These are phyloP conservation scores for Phialophora macrospora DNA, from an alignment of 2,329 filamentous ascomycete species.

Conservation along the genomic window DNA sequence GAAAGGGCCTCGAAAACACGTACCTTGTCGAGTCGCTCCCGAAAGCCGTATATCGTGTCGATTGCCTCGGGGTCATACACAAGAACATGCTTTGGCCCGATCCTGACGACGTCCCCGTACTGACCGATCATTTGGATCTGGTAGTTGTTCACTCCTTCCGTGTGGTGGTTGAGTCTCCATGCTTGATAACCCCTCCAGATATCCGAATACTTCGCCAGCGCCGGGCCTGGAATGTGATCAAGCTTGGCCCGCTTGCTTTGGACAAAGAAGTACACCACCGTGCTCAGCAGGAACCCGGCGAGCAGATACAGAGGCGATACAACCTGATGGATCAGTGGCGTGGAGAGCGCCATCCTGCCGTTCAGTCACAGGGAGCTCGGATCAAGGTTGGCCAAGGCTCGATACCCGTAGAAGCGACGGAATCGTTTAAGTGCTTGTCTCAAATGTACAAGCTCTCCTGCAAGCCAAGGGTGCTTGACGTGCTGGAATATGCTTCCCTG, in stretches of 20 bases:
- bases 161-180: conserved; percentile 19
- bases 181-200: conserved; percentile 15
- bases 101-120: conserved; percentile 12
- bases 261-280: neutral
- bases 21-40: conserved; percentile 17
- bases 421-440: conserved; percentile 10
- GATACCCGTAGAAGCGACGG: neutral
- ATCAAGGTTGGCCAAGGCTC: conserved; percentile 3
- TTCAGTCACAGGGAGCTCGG: neutral
- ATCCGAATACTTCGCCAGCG: conserved; percentile 17
- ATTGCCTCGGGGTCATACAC: conserved; percentile 18
- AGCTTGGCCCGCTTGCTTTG: conserved; percentile 15
- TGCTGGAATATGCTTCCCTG: neutral
- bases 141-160: conserved; percentile 18
- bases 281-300: neutral
- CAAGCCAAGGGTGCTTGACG: conserved; percentile 3
- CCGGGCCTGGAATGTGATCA: conserved; percentile 11
- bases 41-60: conserved; percentile 14
- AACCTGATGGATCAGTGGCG: conserved; percentile 3
- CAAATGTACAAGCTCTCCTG: neutral
- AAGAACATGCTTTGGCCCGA: conserved; percentile 17
- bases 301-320: conserved; percentile 10
- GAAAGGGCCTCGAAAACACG: neutral
- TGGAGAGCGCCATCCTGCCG: conserved; percentile 8
- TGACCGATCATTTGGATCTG: conserved; percentile 20